Evolutionary conservation across 2,329 filamentous ascomycete genomes (phyloP), one percentile per base, ranked within the genome.

Genomic region (Geosmithia flava): DNA sequence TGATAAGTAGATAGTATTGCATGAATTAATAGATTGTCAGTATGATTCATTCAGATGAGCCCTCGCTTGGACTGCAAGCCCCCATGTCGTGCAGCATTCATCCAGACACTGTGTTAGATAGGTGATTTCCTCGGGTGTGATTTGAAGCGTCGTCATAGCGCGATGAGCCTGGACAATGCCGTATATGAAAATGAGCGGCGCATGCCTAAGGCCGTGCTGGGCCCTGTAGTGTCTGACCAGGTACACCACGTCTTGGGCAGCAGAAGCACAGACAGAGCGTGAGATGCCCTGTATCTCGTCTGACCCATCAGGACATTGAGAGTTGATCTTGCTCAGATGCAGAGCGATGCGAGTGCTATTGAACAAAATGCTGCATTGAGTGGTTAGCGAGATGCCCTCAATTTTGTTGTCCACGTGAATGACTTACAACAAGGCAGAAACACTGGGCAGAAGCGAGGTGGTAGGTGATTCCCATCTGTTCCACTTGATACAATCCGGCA

Each of bases 291-390:
- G 49, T 44, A 17, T 46, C 44, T 37, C 48, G 45, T 7, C 51
- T 42, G 44, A 45, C n/a, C 8, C 43, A 20, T 19, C 17, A 16
- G 30, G 30, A 3, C n/a, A n/a, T n/a, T n/a, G 37, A 1, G 48
- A 48, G 1, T 47, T 13, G 42, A 51, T 51, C n/a, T 53, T 46
- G 44, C 56, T 55, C 23, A 54, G 53, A 43, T 59, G 56, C 1
- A 59, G 49, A 3, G 53, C 52, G 20, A 58, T 58, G 5, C 56
- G 55, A 3, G 53, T 51, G 44, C 54, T 58, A 44, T 58, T 49
- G 20, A 54, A 58, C 1, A 58, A 40, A 0, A 57, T 44, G 7
- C 50, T 51, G 15, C 13, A 27, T n/a, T n/a, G n/a, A n/a, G n/a
- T n/a, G n/a, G n/a, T n/a, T n/a, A n/a, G n/a, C n/a, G n/a, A n/a